phyloP scores from a whole-genome alignment of 179 eudicot species.

The Vitellaria paradoxa region DNA sequence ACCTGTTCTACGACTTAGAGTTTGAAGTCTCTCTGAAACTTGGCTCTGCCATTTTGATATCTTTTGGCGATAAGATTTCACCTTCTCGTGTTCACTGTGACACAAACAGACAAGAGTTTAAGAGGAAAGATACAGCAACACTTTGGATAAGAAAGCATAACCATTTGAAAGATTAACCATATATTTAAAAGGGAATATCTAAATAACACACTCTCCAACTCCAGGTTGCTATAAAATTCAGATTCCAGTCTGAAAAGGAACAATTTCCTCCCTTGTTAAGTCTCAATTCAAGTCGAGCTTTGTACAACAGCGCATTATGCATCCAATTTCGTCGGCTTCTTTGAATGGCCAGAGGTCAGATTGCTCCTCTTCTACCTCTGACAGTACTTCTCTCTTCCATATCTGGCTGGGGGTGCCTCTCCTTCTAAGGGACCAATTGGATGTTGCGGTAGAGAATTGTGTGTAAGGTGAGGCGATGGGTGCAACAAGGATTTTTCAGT shows the following conservation, averaged over 20 bases:
- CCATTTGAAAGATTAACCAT: not conserved
- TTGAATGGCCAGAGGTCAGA: no score
- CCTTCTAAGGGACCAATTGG: no score
- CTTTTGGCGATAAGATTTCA: slow-evolving; percentile 84
- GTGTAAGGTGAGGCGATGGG: no score
- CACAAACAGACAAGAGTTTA: not conserved
- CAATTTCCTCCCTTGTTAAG: not conserved
- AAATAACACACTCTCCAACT: not conserved
- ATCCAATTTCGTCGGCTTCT: no score
- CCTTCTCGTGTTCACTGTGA: slow-evolving; percentile 86
- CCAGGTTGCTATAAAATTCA: not conserved
- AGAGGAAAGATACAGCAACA: not conserved
- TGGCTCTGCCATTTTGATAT: slow-evolving; percentile 91
- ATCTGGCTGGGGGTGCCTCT: no score
- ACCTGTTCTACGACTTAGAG: slow-evolving; percentile 68
- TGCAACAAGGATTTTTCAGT: no score
- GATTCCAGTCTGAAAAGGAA: not conserved
- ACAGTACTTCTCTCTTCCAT: no score
- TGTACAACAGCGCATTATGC: no score
- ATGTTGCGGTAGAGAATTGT: no score
- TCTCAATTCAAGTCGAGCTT: not conserved
- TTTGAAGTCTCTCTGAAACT: slow-evolving; percentile 75
- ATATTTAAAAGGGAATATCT: not conserved
- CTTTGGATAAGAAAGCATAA: not conserved
- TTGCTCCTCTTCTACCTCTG: no score